Base-by-base conservation (phyloP, 495 filamentous ascomycete genomes). In the Schizothecium vesticola region DNA sequence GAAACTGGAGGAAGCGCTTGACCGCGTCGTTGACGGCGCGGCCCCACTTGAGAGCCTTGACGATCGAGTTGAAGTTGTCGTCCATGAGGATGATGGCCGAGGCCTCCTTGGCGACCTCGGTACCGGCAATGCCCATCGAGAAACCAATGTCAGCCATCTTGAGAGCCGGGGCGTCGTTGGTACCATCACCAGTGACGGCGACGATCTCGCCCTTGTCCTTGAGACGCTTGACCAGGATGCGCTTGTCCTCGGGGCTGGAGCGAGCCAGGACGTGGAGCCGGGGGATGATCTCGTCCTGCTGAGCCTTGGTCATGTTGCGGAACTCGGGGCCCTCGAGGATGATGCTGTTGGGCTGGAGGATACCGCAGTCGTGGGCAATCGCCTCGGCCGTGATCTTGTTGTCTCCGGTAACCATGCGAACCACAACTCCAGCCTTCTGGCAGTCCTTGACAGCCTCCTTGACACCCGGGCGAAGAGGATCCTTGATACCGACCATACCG, bases 51-150 rank as follows among this genome's bases (percentile, higher is more conserved):
- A 96, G 86, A 1, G 92, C 92, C 73, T 92, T 95, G 67, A 96
- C 89, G 70, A 95, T 96, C 13, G 91, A 94, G 67, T 74, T 77
- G 80, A 96, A 96, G 79, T 96, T 95, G 75, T 96, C 92, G 74
- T 96, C 92, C 83, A 96, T 90, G 9, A 96, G 86, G 72, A 96
- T 94, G 70, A 96, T 96, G 21, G 91, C 92, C 62, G 92, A 95
- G 10, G 92, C 92, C 75, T 96, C 92, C 80, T 96, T 96, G 28
- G 92, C 92, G n/a, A 96, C 92, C 74, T 95, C 92, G 7, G 92
- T 96, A 51, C 92, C 92, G 59, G 91, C 87, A 69, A 95, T 93
- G 59, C 92, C 92, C 92, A 96, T 96, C 60, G 92, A 94, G 78
- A 96, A 96, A 21, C 92, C 92, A 58, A 96, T 90, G 75, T 96